A percentile compares a stretch with the other conserved stretches of the same genome.
Evolutionary conservation across 2,329 filamentous ascomycete species (phyloP).

Genomic region (Diatrype stigma): DNA sequence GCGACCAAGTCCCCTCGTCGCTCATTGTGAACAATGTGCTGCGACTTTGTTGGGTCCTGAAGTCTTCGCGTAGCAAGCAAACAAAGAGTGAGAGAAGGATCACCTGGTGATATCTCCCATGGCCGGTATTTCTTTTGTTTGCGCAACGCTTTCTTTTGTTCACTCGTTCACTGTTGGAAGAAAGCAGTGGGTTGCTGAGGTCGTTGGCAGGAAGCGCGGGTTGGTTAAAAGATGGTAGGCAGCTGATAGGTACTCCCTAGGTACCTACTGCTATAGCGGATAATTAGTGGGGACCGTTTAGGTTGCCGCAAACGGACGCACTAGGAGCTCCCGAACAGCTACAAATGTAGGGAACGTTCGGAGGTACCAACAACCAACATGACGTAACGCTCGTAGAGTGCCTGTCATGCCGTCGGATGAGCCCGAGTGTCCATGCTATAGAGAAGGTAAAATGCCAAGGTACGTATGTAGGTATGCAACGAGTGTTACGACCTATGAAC

Average conservation of each 20-base stretch:
- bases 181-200: not conserved
- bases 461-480: too few relatives aligned
- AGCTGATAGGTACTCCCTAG: not conserved
- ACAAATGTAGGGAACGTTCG: too few relatives aligned
- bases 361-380: too few relatives aligned
- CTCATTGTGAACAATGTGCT: slow-evolving; percentile 20
- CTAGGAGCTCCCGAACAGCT: too few relatives aligned
- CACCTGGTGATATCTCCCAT: not conserved
- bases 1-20: slow-evolving; percentile 3
- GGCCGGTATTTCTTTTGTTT: not conserved
- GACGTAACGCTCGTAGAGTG: too few relatives aligned
- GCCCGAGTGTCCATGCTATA: too few relatives aligned
- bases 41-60: slow-evolving; percentile 6
- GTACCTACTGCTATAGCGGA: too few relatives aligned
- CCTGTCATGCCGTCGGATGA: too few relatives aligned
- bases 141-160: not conserved
- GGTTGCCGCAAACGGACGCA: too few relatives aligned
- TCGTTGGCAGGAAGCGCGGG: not conserved
- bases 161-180: not conserved
- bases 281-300: too few relatives aligned
- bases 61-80: slow-evolving; percentile 7
- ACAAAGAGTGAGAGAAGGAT: slow-evolving; percentile 20
- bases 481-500: too few relatives aligned
- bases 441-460: too few relatives aligned
- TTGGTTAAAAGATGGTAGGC: not conserved